Evolutionary conservation across 1,139 yeast species (phyloP), one percentile per base, ranked within the genome.

Genomic region (Yamadazyma mexicana): DNA sequence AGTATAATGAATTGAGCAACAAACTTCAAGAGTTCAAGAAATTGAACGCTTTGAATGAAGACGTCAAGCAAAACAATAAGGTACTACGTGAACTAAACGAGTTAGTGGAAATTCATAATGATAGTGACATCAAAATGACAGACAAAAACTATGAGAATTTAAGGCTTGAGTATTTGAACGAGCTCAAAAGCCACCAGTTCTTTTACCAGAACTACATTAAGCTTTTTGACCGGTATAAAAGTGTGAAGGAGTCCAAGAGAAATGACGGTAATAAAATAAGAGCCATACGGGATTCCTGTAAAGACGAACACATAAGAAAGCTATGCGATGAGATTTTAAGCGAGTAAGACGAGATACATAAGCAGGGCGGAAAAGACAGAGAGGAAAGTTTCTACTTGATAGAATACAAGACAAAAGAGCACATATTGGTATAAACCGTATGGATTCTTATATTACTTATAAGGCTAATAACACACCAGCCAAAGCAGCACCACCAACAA

Each of bases 381-480:
- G n/a, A n/a, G n/a, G n/a, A n/a, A n/a, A n/a, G n/a, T n/a, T n/a
- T n/a, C n/a, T n/a, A n/a, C n/a, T n/a, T n/a, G n/a, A n/a, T n/a
- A n/a, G n/a, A n/a, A n/a, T n/a, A n/a, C n/a, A 4, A 31, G 16
- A 30, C 24, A 28, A 4, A 12, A 12, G 11, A 29, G 23, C 33
- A 20, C 24, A 17, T 15, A 17, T 6, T 12, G n/a, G n/a, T n/a
- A n/a, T n/a, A n/a, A n/a, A n/a, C n/a, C n/a, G n/a, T n/a, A n/a
- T n/a, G n/a, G n/a, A 37, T 24, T 36, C 31, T 17, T 25, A 33
- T 11, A 33, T 10, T 16, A 31, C 59, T 66, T 68, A 69, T 59
- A 69, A 66, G 59, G 72, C 73, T 56, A 69, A 66, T 57, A 68
- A 65, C 59, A 72, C 75, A 62, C 73, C 74, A 56, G 68, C 71